These are phyloP conservation scores for Globisporangium spiculum DNA, from an alignment of 352 stramenopile species.

Conservation along the genomic window DNA sequence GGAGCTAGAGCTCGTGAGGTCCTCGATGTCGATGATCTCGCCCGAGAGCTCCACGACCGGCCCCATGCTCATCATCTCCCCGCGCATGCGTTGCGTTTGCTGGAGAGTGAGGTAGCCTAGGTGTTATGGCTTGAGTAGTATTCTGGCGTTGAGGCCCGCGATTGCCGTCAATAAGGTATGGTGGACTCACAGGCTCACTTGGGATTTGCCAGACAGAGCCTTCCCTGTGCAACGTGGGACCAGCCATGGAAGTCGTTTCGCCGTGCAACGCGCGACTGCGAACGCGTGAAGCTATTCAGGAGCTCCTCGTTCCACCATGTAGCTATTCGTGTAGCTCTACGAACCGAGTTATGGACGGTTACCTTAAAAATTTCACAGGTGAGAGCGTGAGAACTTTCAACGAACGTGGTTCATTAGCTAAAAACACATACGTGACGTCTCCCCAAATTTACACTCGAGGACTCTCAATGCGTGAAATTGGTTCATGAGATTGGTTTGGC, in stretches of 20 bases:
- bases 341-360: not conserved
- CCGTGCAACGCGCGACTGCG: not conserved
- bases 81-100: not conserved
- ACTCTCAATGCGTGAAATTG: not conserved
- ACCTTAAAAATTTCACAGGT: not conserved
- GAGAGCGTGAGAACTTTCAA: not conserved
- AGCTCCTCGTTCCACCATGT: not conserved
- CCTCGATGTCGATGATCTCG: slow-evolving; percentile 17
- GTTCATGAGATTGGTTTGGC: not conserved
- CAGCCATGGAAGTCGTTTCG: not conserved
- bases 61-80: slow-evolving; percentile 8
- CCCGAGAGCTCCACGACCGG: slow-evolving; percentile 16
- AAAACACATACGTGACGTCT: too few relatives aligned
- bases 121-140: not conserved
- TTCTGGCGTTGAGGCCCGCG: not conserved
- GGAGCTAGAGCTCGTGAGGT: slow-evolving; percentile 8
- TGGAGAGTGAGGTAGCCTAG: not conserved
- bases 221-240: not conserved
- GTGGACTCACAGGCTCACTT: not conserved
- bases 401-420: not conserved
- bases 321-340: not conserved
- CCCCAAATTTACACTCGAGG: not conserved
- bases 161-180: not conserved
- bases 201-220: not conserved
- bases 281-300: not conserved